Conservation (phyloP, 768 basidiomycete species). For the Glaciozyma antarctica region DNA sequence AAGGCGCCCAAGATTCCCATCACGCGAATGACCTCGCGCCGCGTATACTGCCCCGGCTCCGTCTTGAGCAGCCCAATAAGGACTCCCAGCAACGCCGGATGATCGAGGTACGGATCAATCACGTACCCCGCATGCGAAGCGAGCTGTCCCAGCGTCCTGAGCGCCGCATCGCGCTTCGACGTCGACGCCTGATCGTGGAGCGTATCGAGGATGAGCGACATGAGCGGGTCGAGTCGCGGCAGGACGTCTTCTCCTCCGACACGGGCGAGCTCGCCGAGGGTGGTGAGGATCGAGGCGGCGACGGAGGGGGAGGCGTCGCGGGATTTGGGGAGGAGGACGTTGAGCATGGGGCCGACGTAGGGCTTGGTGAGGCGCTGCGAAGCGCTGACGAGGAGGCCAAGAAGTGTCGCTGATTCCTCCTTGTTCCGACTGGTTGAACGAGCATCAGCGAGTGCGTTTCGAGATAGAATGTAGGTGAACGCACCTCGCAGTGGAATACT, state of each 20-base stretch:
- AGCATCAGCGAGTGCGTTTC: constrained; percentile 2
- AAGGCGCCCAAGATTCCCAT: constrained; percentile 91
- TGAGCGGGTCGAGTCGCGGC: constrained; percentile 71
- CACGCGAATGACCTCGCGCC: constrained; percentile 86
- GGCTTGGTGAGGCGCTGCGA: constrained; percentile 91
- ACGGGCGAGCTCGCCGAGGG: constrained; percentile 83
- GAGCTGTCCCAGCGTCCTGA: constrained; percentile 87
- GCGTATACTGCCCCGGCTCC: constrained; percentile 55
- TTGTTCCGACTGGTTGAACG: constrained; percentile 44
- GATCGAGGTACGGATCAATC: constrained; percentile 76
- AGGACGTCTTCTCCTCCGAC: constrained; percentile 88
- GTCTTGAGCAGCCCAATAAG: constrained; percentile 75
- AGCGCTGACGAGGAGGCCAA: constrained; percentile 79
- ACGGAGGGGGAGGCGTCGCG: constrained; percentile 76
- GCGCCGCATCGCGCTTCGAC: constrained; percentile 78
- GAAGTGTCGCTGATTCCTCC: constrained; percentile 83
- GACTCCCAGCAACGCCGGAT: constrained; percentile 79
- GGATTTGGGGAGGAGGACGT: constrained; percentile 80
- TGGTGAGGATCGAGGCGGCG: constrained; percentile 83
- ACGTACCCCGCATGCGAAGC: constrained; percentile 94
- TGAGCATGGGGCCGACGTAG: constrained; percentile 89
- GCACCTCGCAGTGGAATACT: constrained; percentile 75
- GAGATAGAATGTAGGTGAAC: constrained; percentile 8
- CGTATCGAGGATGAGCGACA: constrained; percentile 78
- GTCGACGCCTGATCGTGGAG: constrained; percentile 74